phyloP scores from a whole-genome alignment of 179 eudicot genomes.

The Actinidia arguta region DNA sequence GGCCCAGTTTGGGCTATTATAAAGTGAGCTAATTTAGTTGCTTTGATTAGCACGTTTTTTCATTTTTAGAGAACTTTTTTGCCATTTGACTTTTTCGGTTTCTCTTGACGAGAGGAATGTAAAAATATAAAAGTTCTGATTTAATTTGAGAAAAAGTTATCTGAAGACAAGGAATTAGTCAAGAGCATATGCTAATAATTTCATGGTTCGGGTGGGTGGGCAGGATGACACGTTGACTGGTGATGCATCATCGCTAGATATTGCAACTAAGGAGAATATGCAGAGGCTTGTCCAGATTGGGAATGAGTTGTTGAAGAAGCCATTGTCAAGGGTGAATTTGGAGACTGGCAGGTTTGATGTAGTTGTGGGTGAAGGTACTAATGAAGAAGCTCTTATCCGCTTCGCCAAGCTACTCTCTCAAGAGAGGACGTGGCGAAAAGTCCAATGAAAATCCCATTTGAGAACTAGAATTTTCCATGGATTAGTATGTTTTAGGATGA shows the following conservation, averaged over 20 bases:
- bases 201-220: background rate
- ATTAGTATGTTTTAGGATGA: background rate
- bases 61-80: no score
- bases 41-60: no score
- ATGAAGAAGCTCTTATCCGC: conserved; percentile 42
- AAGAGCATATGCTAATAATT: background rate
- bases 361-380: conserved; percentile 41
- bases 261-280: conserved; percentile 40
- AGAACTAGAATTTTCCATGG: background rate
- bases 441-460: background rate
- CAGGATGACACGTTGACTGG: conserved; percentile 44
- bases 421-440: conserved; percentile 33
- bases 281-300: conserved; percentile 41
- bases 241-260: conserved; percentile 36
- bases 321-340: conserved; percentile 46
- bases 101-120: no score
- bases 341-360: conserved; percentile 53
- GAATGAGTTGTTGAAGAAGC: conserved; percentile 39
- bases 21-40: no score
- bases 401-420: conserved; percentile 44
- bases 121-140: no score
- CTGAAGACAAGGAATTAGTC: no score
- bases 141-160: no score
- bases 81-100: no score
- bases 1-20: no score